phyloP scores from a whole-genome alignment of 257 asterid genomes.

The Solanum lignicaule region DNA sequence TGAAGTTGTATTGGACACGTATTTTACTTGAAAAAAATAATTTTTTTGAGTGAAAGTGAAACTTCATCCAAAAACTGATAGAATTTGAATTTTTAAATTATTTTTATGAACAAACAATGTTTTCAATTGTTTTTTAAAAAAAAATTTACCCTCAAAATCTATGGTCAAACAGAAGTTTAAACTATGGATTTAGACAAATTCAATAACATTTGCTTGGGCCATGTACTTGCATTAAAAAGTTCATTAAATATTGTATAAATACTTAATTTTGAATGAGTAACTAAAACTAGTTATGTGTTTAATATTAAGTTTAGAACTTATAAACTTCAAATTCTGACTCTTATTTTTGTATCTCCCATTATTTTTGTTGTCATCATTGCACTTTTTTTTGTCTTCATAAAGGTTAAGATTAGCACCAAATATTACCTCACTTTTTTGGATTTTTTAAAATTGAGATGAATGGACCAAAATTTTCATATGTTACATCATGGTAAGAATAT shows the following conservation, averaged over 20 bases:
- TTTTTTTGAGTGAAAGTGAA: fast-evolving
- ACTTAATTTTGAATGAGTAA: neutral
- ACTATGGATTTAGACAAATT: neutral
- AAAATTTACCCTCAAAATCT: neutral
- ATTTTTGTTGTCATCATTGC: neutral
- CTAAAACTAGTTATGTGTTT: neutral
- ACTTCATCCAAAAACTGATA: neutral
- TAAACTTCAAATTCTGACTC: neutral
- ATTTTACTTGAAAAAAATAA: neutral
- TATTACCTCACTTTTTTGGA: neutral
- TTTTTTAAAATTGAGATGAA: neutral
- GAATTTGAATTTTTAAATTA: too few relatives aligned
- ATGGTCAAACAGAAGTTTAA: neutral
- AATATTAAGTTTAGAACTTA: neutral
- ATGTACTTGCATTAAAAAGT: neutral
- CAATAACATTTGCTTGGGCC: neutral
- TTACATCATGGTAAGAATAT: neutral
- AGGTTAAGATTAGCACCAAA: neutral
- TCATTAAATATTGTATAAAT: neutral
- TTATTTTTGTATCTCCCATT: neutral
- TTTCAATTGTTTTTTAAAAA: too few relatives aligned
- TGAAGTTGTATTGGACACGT: neutral
- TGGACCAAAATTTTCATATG: neutral
- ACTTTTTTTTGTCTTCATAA: neutral
- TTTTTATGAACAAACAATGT: neutral